A percentile compares a stretch with the other conserved stretches of the same genome.
Evolutionary conservation across 495 filamentous ascomycete genomes (phyloP).

Genomic region (Aspergillus ostianus): DNA sequence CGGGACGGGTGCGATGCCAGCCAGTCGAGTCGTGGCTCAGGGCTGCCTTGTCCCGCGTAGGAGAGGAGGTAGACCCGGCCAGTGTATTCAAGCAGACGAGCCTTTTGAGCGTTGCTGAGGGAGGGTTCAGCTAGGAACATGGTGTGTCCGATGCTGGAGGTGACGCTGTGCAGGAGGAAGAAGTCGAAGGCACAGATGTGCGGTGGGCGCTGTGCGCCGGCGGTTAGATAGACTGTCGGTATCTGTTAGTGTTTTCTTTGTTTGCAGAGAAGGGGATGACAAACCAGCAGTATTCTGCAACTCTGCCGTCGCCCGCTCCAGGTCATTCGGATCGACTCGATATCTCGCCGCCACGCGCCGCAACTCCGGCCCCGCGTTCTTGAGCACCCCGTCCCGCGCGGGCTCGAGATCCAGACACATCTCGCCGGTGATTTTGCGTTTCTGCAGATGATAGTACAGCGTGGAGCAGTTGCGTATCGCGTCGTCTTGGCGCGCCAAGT

Average conservation of each 20-base stretch:
- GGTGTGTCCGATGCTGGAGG: neutral
- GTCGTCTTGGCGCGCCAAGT: neutral
- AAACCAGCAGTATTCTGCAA: neutral
- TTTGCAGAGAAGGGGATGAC: neutral
- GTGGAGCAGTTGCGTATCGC: neutral
- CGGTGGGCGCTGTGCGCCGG: neutral
- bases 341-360: neutral
- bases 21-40: neutral
- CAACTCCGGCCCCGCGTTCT: neutral
- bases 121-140: neutral
- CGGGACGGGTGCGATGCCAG: neutral
- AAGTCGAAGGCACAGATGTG: neutral
- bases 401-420: neutral
- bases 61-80: neutral
- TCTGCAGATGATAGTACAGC: neutral
- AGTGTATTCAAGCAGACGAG: neutral
- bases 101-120: neutral
- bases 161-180: neutral
- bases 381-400: neutral
- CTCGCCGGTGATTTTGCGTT: neutral
- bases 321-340: neutral
- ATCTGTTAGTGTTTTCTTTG: neutral
- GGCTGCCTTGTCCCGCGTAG: neutral
- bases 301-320: neutral
- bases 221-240: neutral